These are phyloP conservation scores for Endotrypanum monterogeii DNA, from an alignment of 208 protist genomes.

Conservation along the genomic window DNA sequence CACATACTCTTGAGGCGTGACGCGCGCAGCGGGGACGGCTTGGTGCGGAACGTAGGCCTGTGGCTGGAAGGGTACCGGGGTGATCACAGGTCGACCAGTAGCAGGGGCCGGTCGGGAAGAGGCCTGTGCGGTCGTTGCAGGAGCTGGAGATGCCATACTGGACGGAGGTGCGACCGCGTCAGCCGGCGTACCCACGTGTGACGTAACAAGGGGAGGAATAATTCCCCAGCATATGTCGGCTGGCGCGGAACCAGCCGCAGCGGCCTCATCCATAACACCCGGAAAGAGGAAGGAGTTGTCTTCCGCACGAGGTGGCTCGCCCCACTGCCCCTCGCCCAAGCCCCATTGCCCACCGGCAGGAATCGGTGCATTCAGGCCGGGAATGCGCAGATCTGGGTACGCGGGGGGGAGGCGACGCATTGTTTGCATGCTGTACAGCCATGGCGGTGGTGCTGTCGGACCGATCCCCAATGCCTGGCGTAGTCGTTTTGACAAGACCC, in stretches of 20 bases:
- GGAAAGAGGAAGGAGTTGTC: constrained; percentile 86
- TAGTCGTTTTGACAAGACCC: constrained; percentile 92
- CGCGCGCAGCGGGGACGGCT: constrained; percentile 26
- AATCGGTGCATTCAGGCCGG: constrained; percentile 98
- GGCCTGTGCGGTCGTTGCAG: constrained; percentile 10
- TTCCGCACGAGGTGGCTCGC: constrained; percentile 93
- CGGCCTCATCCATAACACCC: constrained; percentile 81
- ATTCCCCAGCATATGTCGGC: constrained; percentile 39
- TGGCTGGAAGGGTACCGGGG: constrained; percentile 69
- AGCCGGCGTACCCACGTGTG: constrained; percentile 3
- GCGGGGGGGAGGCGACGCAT: constrained; percentile 98
- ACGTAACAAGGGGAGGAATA: constrained; percentile 31
- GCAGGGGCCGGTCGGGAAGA: constrained; percentile 17
- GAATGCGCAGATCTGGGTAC: constrained; percentile 98
- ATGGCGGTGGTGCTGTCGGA: constrained; percentile 95
- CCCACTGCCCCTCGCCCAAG: constrained; percentile 96
- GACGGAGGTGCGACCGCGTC: constrained; percentile 3
- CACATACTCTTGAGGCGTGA: constrained; percentile 75
- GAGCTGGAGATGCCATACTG: constrained; percentile 12
- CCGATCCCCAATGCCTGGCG: constrained; percentile 97
- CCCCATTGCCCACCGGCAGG: constrained; percentile 96
- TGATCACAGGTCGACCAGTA: constrained; percentile 36
- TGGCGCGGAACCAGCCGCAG: constrained; percentile 21
- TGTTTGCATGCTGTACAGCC: constrained; percentile 99
- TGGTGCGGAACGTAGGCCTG: constrained; percentile 59